phyloP scores from a whole-genome alignment of 257 asterid species.

The Gentiana macrophylla region DNA sequence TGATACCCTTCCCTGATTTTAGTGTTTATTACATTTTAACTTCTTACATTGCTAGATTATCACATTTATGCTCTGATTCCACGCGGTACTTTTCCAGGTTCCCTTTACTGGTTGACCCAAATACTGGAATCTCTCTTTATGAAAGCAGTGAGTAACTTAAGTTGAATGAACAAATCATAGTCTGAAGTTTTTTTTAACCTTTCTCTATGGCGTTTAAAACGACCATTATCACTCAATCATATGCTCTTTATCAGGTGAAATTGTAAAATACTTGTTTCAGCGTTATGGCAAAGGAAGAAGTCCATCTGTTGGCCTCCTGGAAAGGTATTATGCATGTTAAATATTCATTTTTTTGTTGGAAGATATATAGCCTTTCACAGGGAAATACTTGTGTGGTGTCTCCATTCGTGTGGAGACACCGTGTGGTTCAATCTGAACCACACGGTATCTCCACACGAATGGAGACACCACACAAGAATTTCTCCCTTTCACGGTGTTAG shows the following conservation, averaged over 20 bases:
- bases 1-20: too few relatives aligned
- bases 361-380: neutral
- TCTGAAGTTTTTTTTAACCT: too few relatives aligned
- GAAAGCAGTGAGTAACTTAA: slow-evolving; percentile 52
- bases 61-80: neutral
- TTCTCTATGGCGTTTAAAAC: neutral
- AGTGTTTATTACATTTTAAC: too few relatives aligned
- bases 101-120: slow-evolving; percentile 71
- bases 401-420: too few relatives aligned
- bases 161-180: neutral
- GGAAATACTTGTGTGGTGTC: too few relatives aligned
- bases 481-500: too few relatives aligned
- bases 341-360: neutral
- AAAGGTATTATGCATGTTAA: slow-evolving; percentile 32
- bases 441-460: too few relatives aligned
- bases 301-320: slow-evolving; percentile 59
- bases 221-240: slow-evolving; percentile 5
- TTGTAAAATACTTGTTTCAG: slow-evolving; percentile 59
- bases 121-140: slow-evolving; percentile 52
- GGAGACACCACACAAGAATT: too few relatives aligned
- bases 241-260: slow-evolving; percentile 38
- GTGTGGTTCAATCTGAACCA: neutral
- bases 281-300: slow-evolving; percentile 57
- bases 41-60: too few relatives aligned
- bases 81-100: slow-evolving; percentile 33